Conservation (phyloP, 2,329 filamentous ascomycete genomes). For the Exserohilum turcica region DNA sequence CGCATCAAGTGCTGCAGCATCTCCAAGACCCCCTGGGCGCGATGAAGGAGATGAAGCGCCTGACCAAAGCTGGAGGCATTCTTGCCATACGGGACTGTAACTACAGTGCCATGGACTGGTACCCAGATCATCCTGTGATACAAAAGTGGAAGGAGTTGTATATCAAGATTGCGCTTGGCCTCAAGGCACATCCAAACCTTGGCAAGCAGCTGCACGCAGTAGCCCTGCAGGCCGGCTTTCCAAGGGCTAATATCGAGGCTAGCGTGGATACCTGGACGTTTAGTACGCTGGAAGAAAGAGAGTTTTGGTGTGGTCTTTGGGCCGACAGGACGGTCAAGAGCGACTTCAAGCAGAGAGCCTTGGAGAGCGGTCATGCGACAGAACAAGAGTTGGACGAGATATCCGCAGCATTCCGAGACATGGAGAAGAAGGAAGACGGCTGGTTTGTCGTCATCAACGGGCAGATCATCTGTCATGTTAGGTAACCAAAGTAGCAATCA, state of each 20-base stretch:
- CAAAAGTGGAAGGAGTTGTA: constrained; percentile 45
- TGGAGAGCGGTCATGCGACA: constrained; percentile 47
- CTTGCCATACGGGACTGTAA: constrained; percentile 53
- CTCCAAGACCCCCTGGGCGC: constrained; percentile 57
- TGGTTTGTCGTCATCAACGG: constrained; percentile 52
- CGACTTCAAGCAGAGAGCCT: constrained; percentile 43
- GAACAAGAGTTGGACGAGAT: constrained; percentile 49
- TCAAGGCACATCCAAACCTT: constrained; percentile 44
- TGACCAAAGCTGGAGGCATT: constrained; percentile 59
- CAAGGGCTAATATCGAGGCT: constrained; percentile 46
- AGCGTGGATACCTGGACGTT: constrained; percentile 52
- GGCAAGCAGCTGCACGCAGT: constrained; percentile 45
- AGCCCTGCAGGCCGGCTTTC: constrained; percentile 49
- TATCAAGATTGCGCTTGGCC: constrained; percentile 36
- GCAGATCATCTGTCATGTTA: constrained; percentile 47
- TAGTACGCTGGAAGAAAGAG: constrained; percentile 45
- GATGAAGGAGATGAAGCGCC: constrained; percentile 60
- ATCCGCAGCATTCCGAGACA: constrained; percentile 47
- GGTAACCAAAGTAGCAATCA: constrained; percentile 9
- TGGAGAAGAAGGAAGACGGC: constrained; percentile 51
- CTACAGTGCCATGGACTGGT: constrained; percentile 46
- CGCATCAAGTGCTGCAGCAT: constrained; percentile 64
- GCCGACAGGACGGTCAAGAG: constrained; percentile 45
- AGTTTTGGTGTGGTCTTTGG: constrained; percentile 50
- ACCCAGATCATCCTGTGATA: constrained; percentile 45